Percentiles rank a stretch among this genome's conserved stretches.
These are phyloP conservation scores for Alternaria angustiovoidea DNA, from an alignment of 2,329 filamentous ascomycete genomes.

Conservation along the genomic window DNA sequence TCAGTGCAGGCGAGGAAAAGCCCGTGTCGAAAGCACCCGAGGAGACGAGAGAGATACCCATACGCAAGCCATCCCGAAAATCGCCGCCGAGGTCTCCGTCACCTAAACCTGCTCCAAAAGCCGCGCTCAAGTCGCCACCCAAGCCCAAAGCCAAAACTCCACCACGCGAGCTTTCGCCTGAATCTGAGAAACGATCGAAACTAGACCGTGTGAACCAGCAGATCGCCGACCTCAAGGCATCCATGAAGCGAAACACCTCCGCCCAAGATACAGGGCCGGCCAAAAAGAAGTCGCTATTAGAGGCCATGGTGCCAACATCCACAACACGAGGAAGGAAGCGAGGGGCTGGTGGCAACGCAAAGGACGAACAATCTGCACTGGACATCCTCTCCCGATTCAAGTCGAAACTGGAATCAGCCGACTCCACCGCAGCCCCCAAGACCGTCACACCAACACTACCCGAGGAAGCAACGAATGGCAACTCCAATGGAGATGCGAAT, in stretches of 20 bases:
- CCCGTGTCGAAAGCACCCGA: slow-evolving; percentile 52
- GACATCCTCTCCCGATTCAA: slow-evolving; percentile 81
- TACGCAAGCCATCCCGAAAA: slow-evolving; percentile 39
- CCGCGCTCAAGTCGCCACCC: slow-evolving; percentile 23
- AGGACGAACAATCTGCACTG: slow-evolving; percentile 63
- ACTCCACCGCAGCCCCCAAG: slow-evolving; percentile 46
- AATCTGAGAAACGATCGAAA: slow-evolving; percentile 49
- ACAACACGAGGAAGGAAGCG: slow-evolving; percentile 76
- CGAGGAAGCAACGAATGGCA: slow-evolving; percentile 27
- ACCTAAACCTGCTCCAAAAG: slow-evolving; percentile 26
- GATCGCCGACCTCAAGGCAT: slow-evolving; percentile 80
- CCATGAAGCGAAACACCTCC: slow-evolving; percentile 72
- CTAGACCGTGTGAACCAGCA: slow-evolving; percentile 79
- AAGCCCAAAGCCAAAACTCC: slow-evolving; percentile 33
- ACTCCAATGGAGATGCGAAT: slow-evolving; percentile 4
- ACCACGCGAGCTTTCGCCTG: slow-evolving; percentile 51
- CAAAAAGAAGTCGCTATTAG: slow-evolving; percentile 68
- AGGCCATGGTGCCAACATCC: slow-evolving; percentile 76
- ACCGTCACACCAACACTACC: slow-evolving; percentile 39
- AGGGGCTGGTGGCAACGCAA: slow-evolving; percentile 63
- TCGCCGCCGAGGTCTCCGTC: slow-evolving; percentile 38
- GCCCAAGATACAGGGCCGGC: slow-evolving; percentile 45
- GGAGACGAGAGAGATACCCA: slow-evolving; percentile 40
- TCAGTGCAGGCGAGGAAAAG: slow-evolving; percentile 56
- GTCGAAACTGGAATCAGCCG: slow-evolving; percentile 67